Evolutionary conservation across 2,329 filamentous ascomycete species (phyloP), one percentile per base, ranked within the genome.

Genomic region (Tolypocladium ophioglossoides): DNA sequence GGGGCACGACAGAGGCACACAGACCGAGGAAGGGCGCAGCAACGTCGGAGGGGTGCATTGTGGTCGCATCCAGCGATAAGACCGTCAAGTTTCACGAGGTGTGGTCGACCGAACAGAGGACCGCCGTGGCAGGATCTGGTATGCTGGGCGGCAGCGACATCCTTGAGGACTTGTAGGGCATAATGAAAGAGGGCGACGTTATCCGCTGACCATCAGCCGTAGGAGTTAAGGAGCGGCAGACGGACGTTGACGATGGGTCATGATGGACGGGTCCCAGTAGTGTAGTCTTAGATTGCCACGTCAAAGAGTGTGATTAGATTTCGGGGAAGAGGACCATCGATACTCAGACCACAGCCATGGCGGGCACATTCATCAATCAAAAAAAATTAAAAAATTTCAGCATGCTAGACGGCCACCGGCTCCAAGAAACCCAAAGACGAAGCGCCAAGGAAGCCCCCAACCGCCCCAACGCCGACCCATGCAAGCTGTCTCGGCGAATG

Each of bases 41-140:
- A 52, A 44, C 61, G 54, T 55, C 65, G 66, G 71, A 76, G 64
- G 72, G 62, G 0, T 95, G 91, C 66, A 85, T 99, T 60, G 87
- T 96, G 20, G 87, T 99, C 52, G 92, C 91, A 18, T 87, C 89
- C 46, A 96, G 91, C 65, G 91, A 97, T 70, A 86, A 90, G 66
- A 95, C 83, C 62, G 87, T 97, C 69, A 94, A 94, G 66, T 97
- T 97, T 64, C 91, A 97, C 68, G 91, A 97, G 72, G 84, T 99
- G 12, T 97, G 91, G 94, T 78, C 80, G n/a, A 79, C 81, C 2
- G 74, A 78, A 41, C 76, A 73, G 61, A 85, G 80, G 63, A 72
- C 74, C 10, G 79, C 76, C 22, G 69, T 74, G 24, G 69, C 71
- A 11, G 75, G 77, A 16, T 75, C 73, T 44, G 83, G 87, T 2